A percentile compares a stretch with the other conserved stretches of the same genome.
These are phyloP conservation scores for Saccharomycopsis sp. DNA, from an alignment of 805 yeast species.

Conservation along the genomic window DNA sequence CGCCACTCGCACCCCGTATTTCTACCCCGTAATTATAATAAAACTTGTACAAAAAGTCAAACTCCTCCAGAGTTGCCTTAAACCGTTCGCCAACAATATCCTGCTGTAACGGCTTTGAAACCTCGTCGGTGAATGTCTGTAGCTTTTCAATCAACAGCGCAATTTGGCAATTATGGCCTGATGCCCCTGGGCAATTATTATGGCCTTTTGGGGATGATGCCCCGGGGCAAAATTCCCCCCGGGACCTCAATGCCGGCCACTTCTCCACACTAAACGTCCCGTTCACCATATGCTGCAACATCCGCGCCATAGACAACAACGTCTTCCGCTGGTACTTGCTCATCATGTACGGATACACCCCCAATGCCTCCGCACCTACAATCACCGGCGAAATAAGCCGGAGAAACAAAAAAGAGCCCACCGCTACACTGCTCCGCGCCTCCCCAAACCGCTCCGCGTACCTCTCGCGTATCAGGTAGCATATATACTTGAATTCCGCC, in stretches of 20 bases:
- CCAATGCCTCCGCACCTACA: conserved; percentile 76
- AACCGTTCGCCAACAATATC: background rate
- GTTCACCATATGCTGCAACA: conserved; percentile 80
- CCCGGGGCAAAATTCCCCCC: no score
- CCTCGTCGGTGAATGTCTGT: background rate
- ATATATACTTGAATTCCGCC: conserved; percentile 60
- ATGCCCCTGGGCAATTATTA: conserved; percentile 24
- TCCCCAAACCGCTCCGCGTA: conserved; percentile 25
- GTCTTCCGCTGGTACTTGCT: conserved; percentile 40
- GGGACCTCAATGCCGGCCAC: conserved; percentile 52
- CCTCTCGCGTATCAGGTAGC: conserved; percentile 55
- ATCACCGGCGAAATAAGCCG: conserved; percentile 88
- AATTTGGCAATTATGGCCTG: no score
- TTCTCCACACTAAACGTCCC: conserved; percentile 60
- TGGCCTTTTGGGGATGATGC: conserved; percentile 30
- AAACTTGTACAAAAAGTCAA: conserved; percentile 4
- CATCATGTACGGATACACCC: conserved; percentile 23
- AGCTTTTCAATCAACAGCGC: conserved; percentile 2
- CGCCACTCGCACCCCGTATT: conserved; percentile 2
- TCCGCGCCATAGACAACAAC: conserved; percentile 71
- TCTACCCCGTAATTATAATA: conserved; percentile 7
- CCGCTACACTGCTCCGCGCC: conserved; percentile 65
- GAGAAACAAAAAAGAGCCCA: conserved; percentile 77
- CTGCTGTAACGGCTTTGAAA: conserved; percentile 3
- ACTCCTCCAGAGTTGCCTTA: background rate